phyloP scores from a whole-genome alignment of 2,329 filamentous ascomycete genomes.

The Colletotrichum truncatum region DNA sequence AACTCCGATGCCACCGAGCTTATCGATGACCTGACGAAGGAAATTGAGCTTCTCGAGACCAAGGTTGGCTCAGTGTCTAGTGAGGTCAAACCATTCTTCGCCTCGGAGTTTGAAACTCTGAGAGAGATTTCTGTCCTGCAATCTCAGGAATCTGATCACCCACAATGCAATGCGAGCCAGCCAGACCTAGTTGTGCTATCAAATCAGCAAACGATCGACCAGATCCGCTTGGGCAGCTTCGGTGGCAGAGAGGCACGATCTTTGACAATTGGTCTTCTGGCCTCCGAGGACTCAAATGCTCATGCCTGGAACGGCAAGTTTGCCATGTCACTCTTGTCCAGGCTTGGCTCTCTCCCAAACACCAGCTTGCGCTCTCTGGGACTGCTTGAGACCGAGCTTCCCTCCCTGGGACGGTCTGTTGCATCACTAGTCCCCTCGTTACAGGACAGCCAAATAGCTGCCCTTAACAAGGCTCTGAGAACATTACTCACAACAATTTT shows the following conservation, averaged over 20 bases:
- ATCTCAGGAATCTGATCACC: slow-evolving; percentile 25
- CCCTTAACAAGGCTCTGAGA: slow-evolving; percentile 59
- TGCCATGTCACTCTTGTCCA: slow-evolving; percentile 59
- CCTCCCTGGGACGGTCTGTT: slow-evolving; percentile 66
- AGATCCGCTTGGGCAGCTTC: slow-evolving; percentile 47
- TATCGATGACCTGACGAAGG: slow-evolving; percentile 56
- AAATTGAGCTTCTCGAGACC: slow-evolving; percentile 61
- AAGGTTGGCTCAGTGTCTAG: slow-evolving; percentile 52
- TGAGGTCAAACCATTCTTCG: slow-evolving; percentile 59
- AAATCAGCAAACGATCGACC: slow-evolving; percentile 50
- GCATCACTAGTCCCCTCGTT: slow-evolving; percentile 59
- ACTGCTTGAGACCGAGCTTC: slow-evolving; percentile 72
- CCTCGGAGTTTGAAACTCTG: slow-evolving; percentile 64
- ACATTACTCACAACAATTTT: slow-evolving; percentile 54
- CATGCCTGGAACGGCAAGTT: slow-evolving; percentile 51
- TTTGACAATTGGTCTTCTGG: slow-evolving; percentile 23
- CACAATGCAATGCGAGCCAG: slow-evolving; percentile 25
- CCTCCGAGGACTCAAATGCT: slow-evolving; percentile 12
- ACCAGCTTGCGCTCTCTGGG: slow-evolving; percentile 69
- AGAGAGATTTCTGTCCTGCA: slow-evolving; percentile 61
- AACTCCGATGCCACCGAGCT: slow-evolving; percentile 54
- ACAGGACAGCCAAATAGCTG: slow-evolving; percentile 56
- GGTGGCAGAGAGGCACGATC: slow-evolving; percentile 11
- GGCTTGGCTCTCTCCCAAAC: slow-evolving; percentile 58
- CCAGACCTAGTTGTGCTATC: slow-evolving; percentile 61